Conservation (phyloP, 768 basidiomycete species). For the Podaxis sp. region DNA sequence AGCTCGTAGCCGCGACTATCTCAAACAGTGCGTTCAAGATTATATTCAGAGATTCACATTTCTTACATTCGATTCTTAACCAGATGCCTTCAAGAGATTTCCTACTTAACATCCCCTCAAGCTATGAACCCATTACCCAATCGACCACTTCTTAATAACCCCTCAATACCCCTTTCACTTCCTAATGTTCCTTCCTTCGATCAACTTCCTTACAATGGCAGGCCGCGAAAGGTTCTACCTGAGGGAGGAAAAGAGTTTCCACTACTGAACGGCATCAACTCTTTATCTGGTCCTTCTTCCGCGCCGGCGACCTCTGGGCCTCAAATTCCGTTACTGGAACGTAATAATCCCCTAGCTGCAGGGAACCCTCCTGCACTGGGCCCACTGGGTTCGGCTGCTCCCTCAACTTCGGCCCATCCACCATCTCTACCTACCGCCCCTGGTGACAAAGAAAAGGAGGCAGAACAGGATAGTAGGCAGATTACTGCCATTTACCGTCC, state of each 20-base stretch:
- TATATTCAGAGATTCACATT: not conserved
- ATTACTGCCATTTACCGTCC: constrained; percentile 86
- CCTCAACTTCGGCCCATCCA: constrained; percentile 25
- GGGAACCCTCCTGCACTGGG: constrained; percentile 20
- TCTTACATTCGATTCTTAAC: not conserved
- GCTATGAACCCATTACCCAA: constrained; percentile 97
- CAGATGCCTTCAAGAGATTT: constrained; percentile 96
- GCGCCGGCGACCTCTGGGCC: constrained; percentile 45
- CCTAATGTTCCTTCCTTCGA: constrained; percentile 78
- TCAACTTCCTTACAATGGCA: constrained; percentile 70
- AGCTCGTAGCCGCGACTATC: constrained; percentile 91
- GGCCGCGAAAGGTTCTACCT: constrained; percentile 78
- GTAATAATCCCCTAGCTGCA: constrained; percentile 43
- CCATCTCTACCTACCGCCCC: constrained; percentile 33
- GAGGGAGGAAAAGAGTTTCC: constrained; percentile 74
- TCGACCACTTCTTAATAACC: constrained; percentile 70
- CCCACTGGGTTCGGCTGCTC: not conserved
- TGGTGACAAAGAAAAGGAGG: constrained; percentile 45
- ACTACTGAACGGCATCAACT: constrained; percentile 58
- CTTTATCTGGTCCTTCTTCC: constrained; percentile 52
- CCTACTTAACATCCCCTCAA: constrained; percentile 94
- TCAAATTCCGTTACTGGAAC: constrained; percentile 49
- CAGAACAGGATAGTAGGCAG: constrained; percentile 49
- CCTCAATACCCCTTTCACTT: constrained; percentile 61
- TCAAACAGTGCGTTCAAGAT: constrained; percentile 80